Percentiles rank a stretch among this genome's conserved stretches.
These are phyloP conservation scores for cucumber (Cucumis sativus) DNA, from an alignment of 306 rosid genomes.

Conservation along the genomic window Cucumber_9930_V3 NC_026660.2:25067501-25068000, in stretches of 20 bases:
- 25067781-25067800: slow-evolving; percentile 84
- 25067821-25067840: slow-evolving; percentile 19
- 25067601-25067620: neutral
- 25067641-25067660: neutral
- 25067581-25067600: neutral
- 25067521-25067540: slow-evolving; percentile 55
- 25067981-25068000: neutral
- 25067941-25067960: neutral
- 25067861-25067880: neutral
- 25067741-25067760: slow-evolving; percentile 73
- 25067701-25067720: slow-evolving; percentile 38
- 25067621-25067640: neutral
- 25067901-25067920: neutral
- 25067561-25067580: slow-evolving; percentile 60
- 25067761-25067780: slow-evolving; percentile 71
- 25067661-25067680: slow-evolving; percentile 4
- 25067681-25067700: slow-evolving; percentile 68
- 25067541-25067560: slow-evolving; percentile 69
- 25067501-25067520: slow-evolving; percentile 26
- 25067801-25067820: slow-evolving; percentile 78
- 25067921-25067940: neutral
- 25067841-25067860: slow-evolving; percentile 2
- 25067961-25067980: neutral
- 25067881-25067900: neutral
- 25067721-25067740: slow-evolving; percentile 39